Conservation (phyloP, 179 eudicot genomes). For the Patellifolia procumbens region DNA sequence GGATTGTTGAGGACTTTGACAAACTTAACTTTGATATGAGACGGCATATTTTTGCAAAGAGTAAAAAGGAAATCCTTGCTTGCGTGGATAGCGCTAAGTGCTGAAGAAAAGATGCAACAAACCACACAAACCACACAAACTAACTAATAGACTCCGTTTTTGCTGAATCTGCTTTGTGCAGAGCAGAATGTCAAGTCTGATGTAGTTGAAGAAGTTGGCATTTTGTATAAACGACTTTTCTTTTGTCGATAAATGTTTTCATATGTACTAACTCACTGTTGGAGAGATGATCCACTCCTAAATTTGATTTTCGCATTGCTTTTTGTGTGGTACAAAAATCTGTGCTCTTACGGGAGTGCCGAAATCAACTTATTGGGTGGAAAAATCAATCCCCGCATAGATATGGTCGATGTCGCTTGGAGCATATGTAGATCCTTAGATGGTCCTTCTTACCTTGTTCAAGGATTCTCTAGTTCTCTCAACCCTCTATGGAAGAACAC, state of each 20-base stretch:
- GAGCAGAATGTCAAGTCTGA: background rate
- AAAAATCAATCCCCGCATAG: background rate
- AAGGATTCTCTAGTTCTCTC: background rate
- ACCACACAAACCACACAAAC: background rate
- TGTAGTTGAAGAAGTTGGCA: background rate
- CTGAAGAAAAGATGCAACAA: background rate
- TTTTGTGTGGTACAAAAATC: no score
- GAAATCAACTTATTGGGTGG: background rate
- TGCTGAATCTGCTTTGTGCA: background rate
- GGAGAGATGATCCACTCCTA: background rate
- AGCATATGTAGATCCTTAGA: background rate
- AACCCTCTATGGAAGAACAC: background rate
- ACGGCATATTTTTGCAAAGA: conserved; percentile 26
- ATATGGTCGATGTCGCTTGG: background rate
- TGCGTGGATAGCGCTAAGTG: conserved; percentile 6
- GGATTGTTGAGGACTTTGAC: conserved; percentile 31
- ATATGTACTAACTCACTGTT: background rate
- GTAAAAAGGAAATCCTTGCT: conserved; percentile 29
- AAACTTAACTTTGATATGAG: conserved; percentile 23
- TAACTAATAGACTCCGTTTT: background rate
- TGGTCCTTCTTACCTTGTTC: background rate
- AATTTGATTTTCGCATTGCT: background rate
- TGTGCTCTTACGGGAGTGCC: background rate
- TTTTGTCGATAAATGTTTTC: background rate
- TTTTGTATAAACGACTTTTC: background rate